Evolutionary conservation across 2,329 filamentous ascomycete species (phyloP).

Genomic region (Epichloe aotearoae): DNA sequence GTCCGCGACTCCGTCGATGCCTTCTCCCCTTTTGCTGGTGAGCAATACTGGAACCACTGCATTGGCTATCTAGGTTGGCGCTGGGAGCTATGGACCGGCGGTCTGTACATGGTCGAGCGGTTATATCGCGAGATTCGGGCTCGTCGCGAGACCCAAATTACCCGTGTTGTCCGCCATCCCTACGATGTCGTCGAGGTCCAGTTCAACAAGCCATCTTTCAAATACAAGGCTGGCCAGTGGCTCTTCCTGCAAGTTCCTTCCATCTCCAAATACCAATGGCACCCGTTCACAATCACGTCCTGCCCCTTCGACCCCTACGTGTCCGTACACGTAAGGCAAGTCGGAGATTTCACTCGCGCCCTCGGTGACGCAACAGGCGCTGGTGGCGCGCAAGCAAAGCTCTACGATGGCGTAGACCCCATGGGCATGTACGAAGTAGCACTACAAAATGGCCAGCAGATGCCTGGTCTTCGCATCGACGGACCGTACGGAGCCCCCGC

Average conservation of each 20-base stretch:
- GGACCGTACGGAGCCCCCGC: slow-evolving; percentile 94
- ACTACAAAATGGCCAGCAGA: slow-evolving; percentile 80
- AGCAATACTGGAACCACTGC: slow-evolving; percentile 80
- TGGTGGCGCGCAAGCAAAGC: slow-evolving; percentile 71
- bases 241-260: slow-evolving; percentile 89
- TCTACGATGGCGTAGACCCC: slow-evolving; percentile 82
- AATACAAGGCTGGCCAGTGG: slow-evolving; percentile 97
- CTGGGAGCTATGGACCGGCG: slow-evolving; percentile 84
- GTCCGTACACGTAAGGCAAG: slow-evolving; percentile 87
- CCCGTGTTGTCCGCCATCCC: slow-evolving; percentile 87
- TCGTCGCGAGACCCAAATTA: slow-evolving; percentile 74
- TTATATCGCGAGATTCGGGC: slow-evolving; percentile 84
- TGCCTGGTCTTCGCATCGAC: slow-evolving; percentile 82
- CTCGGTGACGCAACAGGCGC: slow-evolving; percentile 94
- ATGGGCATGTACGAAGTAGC: slow-evolving; percentile 98
- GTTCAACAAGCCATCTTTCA: slow-evolving; percentile 91
- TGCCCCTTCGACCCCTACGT: slow-evolving; percentile 94
- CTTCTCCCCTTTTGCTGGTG: slow-evolving; percentile 73
- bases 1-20: slow-evolving; percentile 65
- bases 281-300: slow-evolving; percentile 97
- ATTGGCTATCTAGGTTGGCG: slow-evolving; percentile 93
- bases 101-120: slow-evolving; percentile 74
- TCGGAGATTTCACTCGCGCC: slow-evolving; percentile 89
- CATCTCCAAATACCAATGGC: slow-evolving; percentile 85
- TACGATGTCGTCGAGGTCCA: slow-evolving; percentile 97